Evolutionary conservation across 164 flowering plant genomes (phyloP), one percentile per base, ranked within the genome.

Genomic region (Litsea cubeba): DNA sequence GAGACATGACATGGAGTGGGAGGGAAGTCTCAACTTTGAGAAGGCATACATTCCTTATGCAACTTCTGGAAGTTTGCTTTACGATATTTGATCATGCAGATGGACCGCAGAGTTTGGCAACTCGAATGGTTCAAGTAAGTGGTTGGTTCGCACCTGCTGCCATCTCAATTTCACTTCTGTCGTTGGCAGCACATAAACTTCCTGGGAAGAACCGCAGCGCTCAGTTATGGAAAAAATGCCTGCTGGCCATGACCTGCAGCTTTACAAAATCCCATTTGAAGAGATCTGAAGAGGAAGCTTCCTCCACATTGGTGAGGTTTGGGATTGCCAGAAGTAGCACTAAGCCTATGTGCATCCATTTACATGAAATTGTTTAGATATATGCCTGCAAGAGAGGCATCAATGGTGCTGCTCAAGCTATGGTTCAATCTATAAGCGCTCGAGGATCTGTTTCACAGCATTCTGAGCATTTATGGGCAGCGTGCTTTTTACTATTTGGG

Each of bases 51-150:
- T 93, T 92, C 85, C 87, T 95, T n/a, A 75, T 91, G 79, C 97
- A 92, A 80, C 89, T 95, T 71, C 77, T 95, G 62, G 99, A 95
- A 76, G 97, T 89, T 40, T 95, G 99, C 77, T 93, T 95, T 79
- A 89, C 97, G 3, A 90, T 95, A 77, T 93, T 95, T 73, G 95
- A 95, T 84, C 98, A 93, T 77, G 99, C 95, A 1, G 98, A 95
- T 72, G 95, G 95, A 12, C 93, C 95, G 3, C 79, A 84, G 73
- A 91, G 94, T 78, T 79, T 95, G 79, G 96, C 99, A 15, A 88
- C 97, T 15, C 83, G 90, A 74, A 93, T 95, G 97, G 94, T 88
- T 68, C 88, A 80, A 66, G 97, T 89, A 50, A 85, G 98, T 78
- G 95, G 92, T 23, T 93, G 98, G 97, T 93, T 95, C 80, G 98